Percentiles rank a stretch among this genome's conserved stretches.
phyloP scores from a whole-genome alignment of 2,329 filamentous ascomycete genomes.

The Aspergillus tamarii region DNA sequence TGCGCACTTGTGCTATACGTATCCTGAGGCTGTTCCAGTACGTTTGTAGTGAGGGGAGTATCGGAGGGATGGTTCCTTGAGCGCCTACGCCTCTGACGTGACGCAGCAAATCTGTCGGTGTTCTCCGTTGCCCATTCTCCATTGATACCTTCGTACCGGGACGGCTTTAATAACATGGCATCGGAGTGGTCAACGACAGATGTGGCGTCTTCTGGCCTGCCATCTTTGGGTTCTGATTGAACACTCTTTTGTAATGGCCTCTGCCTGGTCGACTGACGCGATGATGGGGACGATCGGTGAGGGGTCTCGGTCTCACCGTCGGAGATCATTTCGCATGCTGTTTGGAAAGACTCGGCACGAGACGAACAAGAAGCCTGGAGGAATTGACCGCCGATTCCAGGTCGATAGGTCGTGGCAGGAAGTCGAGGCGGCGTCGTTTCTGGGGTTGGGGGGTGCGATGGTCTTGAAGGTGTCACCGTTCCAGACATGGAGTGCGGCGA shows the following conservation, averaged over 20 bases:
- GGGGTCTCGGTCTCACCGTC: constrained; percentile 59
- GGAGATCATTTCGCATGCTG: constrained; percentile 66
- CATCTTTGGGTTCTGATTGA: constrained; percentile 20
- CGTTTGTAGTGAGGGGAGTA: constrained; percentile 5
- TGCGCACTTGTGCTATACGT: constrained; percentile 17
- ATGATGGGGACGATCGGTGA: constrained; percentile 26
- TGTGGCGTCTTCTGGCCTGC: constrained; percentile 4
- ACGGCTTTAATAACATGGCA: constrained; percentile 1
- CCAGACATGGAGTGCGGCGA: constrained; percentile 29
- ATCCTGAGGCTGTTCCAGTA: constrained; percentile 7
- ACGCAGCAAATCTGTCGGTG: constrained; percentile 1
- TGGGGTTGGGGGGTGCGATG: constrained; percentile 72
- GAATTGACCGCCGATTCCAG: constrained; percentile 51
- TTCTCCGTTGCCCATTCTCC: not conserved
- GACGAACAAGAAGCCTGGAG: constrained; percentile 60
- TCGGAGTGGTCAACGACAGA: not conserved
- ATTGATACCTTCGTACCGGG: constrained; percentile 2
- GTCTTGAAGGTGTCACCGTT: constrained; percentile 62
- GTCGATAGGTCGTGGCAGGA: constrained; percentile 30
- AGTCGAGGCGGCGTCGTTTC: constrained; percentile 72
- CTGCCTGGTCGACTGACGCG: constrained; percentile 24
- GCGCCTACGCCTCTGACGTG: constrained; percentile 10
- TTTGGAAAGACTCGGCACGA: constrained; percentile 72
- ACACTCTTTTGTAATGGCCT: constrained; percentile 25
- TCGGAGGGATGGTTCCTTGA: constrained; percentile 9